These are phyloP conservation scores for Trichoderma atroviride DNA, from an alignment of 2,329 filamentous ascomycete genomes.

Conservation along the genomic window DNA sequence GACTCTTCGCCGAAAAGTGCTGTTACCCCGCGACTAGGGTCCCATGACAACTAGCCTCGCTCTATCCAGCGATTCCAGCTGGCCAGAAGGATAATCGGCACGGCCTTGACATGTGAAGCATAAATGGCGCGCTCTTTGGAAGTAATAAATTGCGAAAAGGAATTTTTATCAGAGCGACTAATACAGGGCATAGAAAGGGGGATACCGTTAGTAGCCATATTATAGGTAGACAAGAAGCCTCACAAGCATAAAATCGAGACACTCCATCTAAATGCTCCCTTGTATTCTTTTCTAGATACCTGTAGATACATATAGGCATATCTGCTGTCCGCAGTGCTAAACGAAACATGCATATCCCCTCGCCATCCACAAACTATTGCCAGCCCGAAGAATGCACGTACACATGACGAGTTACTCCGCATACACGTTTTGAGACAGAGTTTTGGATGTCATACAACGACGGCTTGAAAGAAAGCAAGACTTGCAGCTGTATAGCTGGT, in stretches of 20 bases:
- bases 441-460: neutral
- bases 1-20: conserved; percentile 8
- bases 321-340: neutral
- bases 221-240: neutral
- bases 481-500: neutral
- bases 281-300: conserved; percentile 9
- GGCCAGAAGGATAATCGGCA: neutral
- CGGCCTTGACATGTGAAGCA: neutral
- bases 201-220: neutral
- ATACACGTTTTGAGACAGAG: neutral
- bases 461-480: neutral
- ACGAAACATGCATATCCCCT: neutral
- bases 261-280: conserved; percentile 4
- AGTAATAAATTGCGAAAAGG: neutral
- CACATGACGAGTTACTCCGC: neutral
- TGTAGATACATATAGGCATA: neutral
- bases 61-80: neutral
- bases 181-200: neutral
- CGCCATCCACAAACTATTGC: neutral
- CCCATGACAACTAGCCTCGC: neutral
- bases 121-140: neutral
- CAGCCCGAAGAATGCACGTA: neutral
- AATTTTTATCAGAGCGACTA: neutral
- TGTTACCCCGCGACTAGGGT: neutral
- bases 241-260: neutral